Conservation (phyloP, 352 stramenopile genomes). For the Phytophthora brassicae region DNA sequence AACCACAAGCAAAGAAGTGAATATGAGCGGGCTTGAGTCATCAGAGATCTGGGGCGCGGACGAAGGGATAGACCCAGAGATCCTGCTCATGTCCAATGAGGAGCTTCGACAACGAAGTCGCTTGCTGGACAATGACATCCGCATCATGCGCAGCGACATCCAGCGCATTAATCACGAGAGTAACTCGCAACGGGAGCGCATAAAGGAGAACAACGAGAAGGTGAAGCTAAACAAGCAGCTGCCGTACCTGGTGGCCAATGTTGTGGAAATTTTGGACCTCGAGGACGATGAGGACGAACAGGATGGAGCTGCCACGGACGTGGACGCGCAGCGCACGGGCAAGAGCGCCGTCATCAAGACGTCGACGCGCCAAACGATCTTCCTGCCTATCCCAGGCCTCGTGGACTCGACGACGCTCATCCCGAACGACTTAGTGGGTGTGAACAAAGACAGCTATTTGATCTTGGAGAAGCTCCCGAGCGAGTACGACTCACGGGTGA, state of each 20-base stretch:
- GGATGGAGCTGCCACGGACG: slow-evolving; percentile 92
- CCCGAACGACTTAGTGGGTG: slow-evolving; percentile 97
- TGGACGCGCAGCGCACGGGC: slow-evolving; percentile 89
- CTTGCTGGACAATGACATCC: slow-evolving; percentile 96
- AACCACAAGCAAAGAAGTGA: slow-evolving; percentile 19
- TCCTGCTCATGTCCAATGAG: slow-evolving; percentile 93
- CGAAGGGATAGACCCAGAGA: slow-evolving; percentile 85
- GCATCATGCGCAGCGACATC: slow-evolving; percentile 97
- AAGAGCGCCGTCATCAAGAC: slow-evolving; percentile 98
- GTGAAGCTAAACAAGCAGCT: slow-evolving; percentile 99
- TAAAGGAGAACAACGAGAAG: slow-evolving; percentile 99
- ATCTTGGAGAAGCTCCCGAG: slow-evolving; percentile 98
- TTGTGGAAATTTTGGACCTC: slow-evolving; percentile 93
- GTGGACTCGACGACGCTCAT: slow-evolving; percentile 94
- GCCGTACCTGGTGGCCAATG: slow-evolving; percentile 98
- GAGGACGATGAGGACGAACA: slow-evolving; percentile 94
- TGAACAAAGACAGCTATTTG: slow-evolving; percentile 99
- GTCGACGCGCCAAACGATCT: slow-evolving; percentile 98
- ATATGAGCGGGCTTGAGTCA: slow-evolving; percentile 67
- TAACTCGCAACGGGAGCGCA: slow-evolving; percentile 91
- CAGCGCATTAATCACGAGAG: slow-evolving; percentile 97
- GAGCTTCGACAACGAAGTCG: slow-evolving; percentile 96
- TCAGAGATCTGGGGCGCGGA: slow-evolving; percentile 65
- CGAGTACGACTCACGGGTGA: slow-evolving; percentile 98
- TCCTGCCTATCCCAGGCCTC: slow-evolving; percentile 97